Evolutionary conservation across 306 rosid genomes (phyloP), one percentile per base, ranked within the genome.

Genomic region (Rosa lucieae): DNA sequence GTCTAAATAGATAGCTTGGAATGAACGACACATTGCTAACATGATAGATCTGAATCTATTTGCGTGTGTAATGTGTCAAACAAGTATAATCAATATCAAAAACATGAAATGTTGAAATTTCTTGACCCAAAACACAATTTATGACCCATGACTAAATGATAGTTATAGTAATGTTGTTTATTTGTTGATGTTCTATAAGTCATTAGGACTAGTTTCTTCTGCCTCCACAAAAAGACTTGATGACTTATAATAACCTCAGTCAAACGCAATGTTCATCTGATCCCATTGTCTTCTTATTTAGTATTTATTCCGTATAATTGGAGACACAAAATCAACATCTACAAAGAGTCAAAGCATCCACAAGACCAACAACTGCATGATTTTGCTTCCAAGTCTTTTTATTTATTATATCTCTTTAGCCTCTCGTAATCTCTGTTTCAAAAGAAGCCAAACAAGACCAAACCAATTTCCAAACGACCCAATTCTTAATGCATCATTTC

Each of bases 391-490:
- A 40, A 66, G 82, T 66, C 48, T 66, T 47, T 37, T 6, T 11
- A 1, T 6, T 44, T 58, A 7, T 6, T 39, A 15, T 23, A 7
- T 62, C 18, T 49, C 26, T 14, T 1, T 0, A 18, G 26, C 39
- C 39, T 65, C 44, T 37, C 8, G 37, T 18, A 32, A 29, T 15
- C n/a, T 43, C 48, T 37, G 43, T 73, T 75, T 67, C 81, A 63
- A 40, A 68, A 66, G 79, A 70, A 53, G 79, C 85, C 74, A 81
- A 83, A 65, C 35, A 78, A 37, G 87, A 83, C 85, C 78, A 66
- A 35, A 39, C 77, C 76, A 70, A 72, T 72, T 74, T 15, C 62
- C 71, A 67, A 9, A 43, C 69, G 63, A 74, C 83, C 53, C 53
- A 29, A 15, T 42, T 5, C 68, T 10, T 17, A 35, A 52, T 17